Percentiles rank a stretch among this genome's conserved stretches.
phyloP scores from a whole-genome alignment of 2,329 filamentous ascomycete species.

The Pseudogymnoascus sp. region DNA sequence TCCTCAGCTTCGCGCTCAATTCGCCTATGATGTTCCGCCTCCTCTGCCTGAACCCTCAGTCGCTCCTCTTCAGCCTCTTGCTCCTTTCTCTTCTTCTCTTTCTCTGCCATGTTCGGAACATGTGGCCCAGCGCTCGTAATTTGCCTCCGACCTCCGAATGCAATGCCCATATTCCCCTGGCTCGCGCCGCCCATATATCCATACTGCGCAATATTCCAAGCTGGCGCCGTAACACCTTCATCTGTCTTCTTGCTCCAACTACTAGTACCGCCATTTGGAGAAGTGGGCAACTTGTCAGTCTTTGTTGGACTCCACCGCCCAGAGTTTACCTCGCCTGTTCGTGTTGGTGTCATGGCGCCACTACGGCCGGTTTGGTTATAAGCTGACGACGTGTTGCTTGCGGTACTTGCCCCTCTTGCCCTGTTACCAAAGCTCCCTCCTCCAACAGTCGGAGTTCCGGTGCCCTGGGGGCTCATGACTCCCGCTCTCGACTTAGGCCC shows the following conservation, averaged over 20 bases:
- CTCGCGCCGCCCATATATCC: conserved; percentile 97
- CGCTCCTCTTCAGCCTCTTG: conserved; percentile 54
- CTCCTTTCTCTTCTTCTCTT: conserved; percentile 60
- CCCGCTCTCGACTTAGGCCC: conserved; percentile 59
- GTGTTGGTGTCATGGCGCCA: conserved; percentile 29
- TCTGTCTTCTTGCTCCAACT: conserved; percentile 87
- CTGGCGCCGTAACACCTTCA: conserved; percentile 72
- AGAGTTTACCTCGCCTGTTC: conserved; percentile 36
- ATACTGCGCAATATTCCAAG: conserved; percentile 98
- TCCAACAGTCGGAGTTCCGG: conserved; percentile 48
- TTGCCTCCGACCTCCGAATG: conserved; percentile 84
- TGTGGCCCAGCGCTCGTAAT: conserved; percentile 77
- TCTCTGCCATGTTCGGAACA: conserved; percentile 77
- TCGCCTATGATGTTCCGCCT: conserved; percentile 41
- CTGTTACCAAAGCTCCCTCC: conserved; percentile 35
- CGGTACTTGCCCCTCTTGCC: conserved; percentile 45
- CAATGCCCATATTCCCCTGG: conserved; percentile 88
- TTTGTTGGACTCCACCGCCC: conserved; percentile 58
- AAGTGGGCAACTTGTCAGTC: conserved; percentile 44
- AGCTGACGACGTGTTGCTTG: conserved; percentile 51
- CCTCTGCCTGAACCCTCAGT: conserved; percentile 46
- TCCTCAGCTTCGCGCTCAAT: conserved; percentile 52
- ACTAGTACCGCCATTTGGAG: conserved; percentile 53
- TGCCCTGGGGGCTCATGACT: conserved; percentile 58
- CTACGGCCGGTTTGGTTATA: conserved; percentile 39